Evolutionary conservation across 2,329 filamentous ascomycete genomes (phyloP), one percentile per base, ranked within the genome.

Genomic region (Curvularia spicifera): DNA sequence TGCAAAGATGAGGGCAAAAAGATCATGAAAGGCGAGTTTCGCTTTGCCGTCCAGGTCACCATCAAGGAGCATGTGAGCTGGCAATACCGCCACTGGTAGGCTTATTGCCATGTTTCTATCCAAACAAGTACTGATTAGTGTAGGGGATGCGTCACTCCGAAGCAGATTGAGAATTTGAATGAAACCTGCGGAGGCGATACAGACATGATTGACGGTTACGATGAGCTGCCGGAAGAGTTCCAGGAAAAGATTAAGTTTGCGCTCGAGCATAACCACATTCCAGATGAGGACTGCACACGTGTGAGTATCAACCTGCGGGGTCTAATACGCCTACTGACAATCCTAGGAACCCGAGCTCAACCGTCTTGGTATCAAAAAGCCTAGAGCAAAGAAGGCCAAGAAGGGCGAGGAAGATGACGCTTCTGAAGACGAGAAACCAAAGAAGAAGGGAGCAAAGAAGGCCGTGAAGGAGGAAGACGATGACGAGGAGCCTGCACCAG

Each of bases 121-220:
- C 1, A 7, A 43, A 33, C 28, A n/a, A 5, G 15, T 61, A 31
- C 43, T 71, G 33, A 71, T 51, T 24, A 12, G 6, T 3, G 22
- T 50, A 96, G 93, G 93, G 93, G 94, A 29, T 98, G 94, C 69
- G 86, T 93, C 35, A 96, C 92, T 15, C 93, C 93, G 22, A 82
- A 84, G 53, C 86, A 91, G 70, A 80, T 97, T 58, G 71, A 80
- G 56, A 88, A 91, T 63, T 78, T 93, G 47, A 84, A 88, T 58
- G 82, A 87, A 5, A 75, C 80, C 7, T 82, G 87, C 61, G 80
- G 79, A 5, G 79, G 78, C 20, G 84, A 93, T 59, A 85, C 86
- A 67, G 85, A 90, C 44, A 78, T 85, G 59, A 82, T 97, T 55
- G 91, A 97, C 72, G 92, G 91, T 58, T 96, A 85, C 63, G 91